These are phyloP conservation scores for Elaphomyces granulatus DNA, from an alignment of 495 filamentous ascomycete genomes.

Conservation along the genomic window DNA sequence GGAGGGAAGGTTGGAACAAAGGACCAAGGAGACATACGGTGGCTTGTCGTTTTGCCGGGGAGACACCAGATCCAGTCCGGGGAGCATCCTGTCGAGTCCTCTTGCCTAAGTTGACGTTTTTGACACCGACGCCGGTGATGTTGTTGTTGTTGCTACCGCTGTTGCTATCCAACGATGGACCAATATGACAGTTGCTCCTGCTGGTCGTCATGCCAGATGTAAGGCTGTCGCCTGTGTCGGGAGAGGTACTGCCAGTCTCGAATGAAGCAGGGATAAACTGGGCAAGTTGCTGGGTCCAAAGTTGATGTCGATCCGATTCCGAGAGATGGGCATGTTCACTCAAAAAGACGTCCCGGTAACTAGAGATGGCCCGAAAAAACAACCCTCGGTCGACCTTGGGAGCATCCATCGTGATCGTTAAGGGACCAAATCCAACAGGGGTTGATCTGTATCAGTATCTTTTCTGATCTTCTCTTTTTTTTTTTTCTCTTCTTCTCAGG, in stretches of 20 bases:
- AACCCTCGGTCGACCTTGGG: conserved; percentile 30
- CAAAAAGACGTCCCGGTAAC: conserved; percentile 34
- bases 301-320: conserved; percentile 30
- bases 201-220: neutral
- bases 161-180: conserved; percentile 15
- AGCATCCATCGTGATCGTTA: conserved; percentile 20
- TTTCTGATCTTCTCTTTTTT: neutral
- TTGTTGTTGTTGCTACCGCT: too few relatives aligned
- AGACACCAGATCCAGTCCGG: conserved; percentile 29
- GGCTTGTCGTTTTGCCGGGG: conserved; percentile 34
- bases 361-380: conserved; percentile 32
- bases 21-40: conserved; percentile 38
- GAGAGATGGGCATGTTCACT: conserved; percentile 30
- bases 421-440: neutral
- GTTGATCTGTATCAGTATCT: neutral
- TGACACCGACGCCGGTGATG: too few relatives aligned
- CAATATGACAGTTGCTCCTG: too few relatives aligned
- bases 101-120: conserved; percentile 23
- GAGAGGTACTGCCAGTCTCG: conserved; percentile 1
- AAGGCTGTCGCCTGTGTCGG: neutral
- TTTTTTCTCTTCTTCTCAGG: neutral
- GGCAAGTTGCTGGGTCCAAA: conserved; percentile 30
- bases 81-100: conserved; percentile 33
- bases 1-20: conserved; percentile 24
- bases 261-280: conserved; percentile 24